phyloP scores from a whole-genome alignment of 768 basidiomycete species.

The Gymnopilus dilepis region DNA sequence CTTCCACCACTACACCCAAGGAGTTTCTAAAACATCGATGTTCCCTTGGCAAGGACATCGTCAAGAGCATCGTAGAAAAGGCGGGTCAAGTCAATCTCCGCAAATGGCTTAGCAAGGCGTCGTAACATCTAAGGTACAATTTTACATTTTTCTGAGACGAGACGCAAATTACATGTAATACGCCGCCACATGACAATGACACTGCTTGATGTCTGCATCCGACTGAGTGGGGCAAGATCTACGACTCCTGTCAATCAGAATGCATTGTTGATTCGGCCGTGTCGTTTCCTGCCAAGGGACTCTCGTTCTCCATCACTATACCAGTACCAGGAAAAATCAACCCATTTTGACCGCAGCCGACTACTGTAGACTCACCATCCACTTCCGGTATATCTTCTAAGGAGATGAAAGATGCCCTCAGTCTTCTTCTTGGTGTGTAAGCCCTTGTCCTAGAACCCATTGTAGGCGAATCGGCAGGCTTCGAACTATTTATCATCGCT shows the following conservation, averaged over 20 bases:
- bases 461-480: constrained; percentile 3
- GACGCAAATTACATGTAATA: no score
- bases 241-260: neutral
- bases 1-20: constrained; percentile 55
- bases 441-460: neutral
- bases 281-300: neutral
- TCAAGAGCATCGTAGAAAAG: constrained; percentile 70
- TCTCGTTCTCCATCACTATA: constrained; percentile 15
- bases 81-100: constrained; percentile 72
- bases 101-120: constrained; percentile 75
- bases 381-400: constrained; percentile 28
- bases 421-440: constrained; percentile 6
- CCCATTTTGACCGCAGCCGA: neutral
- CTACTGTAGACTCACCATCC: constrained; percentile 15
- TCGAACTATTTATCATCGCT: constrained; percentile 44
- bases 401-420: constrained; percentile 1
- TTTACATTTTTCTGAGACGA: no score
- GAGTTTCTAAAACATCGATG: constrained; percentile 83
- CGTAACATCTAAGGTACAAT: neutral
- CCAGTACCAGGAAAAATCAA: neutral
- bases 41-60: constrained; percentile 61
- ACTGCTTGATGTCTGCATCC: no score
- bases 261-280: neutral
- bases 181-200: no score
- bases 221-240: neutral